These are phyloP conservation scores for Clitocybe nebularis DNA, from an alignment of 1,284 basidiomycete genomes.

Conservation along the genomic window DNA sequence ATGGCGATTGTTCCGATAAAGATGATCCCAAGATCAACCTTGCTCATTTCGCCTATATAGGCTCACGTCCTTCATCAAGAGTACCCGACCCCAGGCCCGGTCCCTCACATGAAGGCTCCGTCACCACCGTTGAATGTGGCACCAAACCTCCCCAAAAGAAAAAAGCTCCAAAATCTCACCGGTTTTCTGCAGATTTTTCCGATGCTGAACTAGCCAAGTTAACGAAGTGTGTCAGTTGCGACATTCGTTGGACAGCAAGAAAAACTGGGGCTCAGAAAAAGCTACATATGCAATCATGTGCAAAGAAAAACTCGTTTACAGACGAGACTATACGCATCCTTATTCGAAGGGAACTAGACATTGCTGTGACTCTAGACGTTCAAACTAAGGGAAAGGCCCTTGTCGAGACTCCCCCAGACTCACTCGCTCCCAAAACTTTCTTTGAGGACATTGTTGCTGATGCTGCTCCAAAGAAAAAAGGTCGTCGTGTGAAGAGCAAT, in stretches of 20 bases:
- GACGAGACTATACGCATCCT: conserved; percentile 53
- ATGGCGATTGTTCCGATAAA: conserved; percentile 18
- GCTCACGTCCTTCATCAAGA: conserved; percentile 6
- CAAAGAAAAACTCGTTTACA: conserved; percentile 51
- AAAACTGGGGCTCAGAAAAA: conserved; percentile 62
- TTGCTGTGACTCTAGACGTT: conserved; percentile 10
- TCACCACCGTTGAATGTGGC: neutral
- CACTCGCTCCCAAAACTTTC: conserved; percentile 35
- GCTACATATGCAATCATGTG: conserved; percentile 63
- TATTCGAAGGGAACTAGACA: conserved; percentile 43
- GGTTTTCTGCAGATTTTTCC: conserved; percentile 34
- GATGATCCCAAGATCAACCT: conserved; percentile 22
- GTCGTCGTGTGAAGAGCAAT: conserved; percentile 34
- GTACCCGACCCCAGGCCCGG: conserved; percentile 7
- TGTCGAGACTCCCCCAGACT: conserved; percentile 4
- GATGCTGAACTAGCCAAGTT: conserved; percentile 45
- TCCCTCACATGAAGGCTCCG: conserved; percentile 10
- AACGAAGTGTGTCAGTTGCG: conserved; percentile 61
- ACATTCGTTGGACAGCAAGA: conserved; percentile 59
- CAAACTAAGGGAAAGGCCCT: conserved; percentile 26
- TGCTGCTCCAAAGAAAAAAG: conserved; percentile 40
- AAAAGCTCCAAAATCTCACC: conserved; percentile 17
- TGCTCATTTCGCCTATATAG: conserved; percentile 30
- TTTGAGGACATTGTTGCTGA: conserved; percentile 52
- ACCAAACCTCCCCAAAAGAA: conserved; percentile 10